Evolutionary conservation across 176 grass and related monocot species (phyloP).

Genomic region (Oryza meridionalis): DNA sequence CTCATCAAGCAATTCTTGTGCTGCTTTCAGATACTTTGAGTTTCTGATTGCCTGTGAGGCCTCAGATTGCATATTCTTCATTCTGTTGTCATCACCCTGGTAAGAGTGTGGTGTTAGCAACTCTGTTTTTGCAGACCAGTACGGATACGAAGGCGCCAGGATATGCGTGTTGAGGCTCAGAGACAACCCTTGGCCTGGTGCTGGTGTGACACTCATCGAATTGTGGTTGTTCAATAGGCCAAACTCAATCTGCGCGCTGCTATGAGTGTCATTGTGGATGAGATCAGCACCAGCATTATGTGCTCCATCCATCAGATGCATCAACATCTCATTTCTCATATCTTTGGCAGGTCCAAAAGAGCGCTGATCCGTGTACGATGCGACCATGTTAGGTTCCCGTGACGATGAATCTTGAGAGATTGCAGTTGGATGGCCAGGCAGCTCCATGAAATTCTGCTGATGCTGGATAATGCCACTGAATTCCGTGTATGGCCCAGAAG

Average conservation of each 20-base stretch:
- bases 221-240: constrained; percentile 68
- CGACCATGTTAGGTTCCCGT: constrained; percentile 61
- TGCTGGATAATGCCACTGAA: constrained; percentile 60
- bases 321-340: constrained; percentile 71
- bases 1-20: constrained; percentile 94
- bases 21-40: constrained; percentile 88
- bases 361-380: constrained; percentile 45
- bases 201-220: constrained; percentile 50
- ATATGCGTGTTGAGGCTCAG: constrained; percentile 86
- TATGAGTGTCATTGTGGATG: constrained; percentile 61
- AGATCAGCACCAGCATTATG: constrained; percentile 45
- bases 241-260: constrained; percentile 55
- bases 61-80: constrained; percentile 72
- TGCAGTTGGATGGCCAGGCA: constrained; percentile 53
- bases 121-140: constrained; percentile 64
- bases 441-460: constrained; percentile 63
- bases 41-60: constrained; percentile 57
- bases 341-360: constrained; percentile 65
- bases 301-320: constrained; percentile 70
- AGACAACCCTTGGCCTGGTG: constrained; percentile 76
- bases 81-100: constrained; percentile 68
- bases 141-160: constrained; percentile 70
- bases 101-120: constrained; percentile 50
- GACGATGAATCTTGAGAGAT: constrained; percentile 60
- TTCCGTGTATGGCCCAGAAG: constrained; percentile 66